A percentile compares a stretch with the other conserved stretches of the same genome.
Conservation (phyloP, 495 filamentous ascomycete species). For the Tuber umbilicatum region DNA sequence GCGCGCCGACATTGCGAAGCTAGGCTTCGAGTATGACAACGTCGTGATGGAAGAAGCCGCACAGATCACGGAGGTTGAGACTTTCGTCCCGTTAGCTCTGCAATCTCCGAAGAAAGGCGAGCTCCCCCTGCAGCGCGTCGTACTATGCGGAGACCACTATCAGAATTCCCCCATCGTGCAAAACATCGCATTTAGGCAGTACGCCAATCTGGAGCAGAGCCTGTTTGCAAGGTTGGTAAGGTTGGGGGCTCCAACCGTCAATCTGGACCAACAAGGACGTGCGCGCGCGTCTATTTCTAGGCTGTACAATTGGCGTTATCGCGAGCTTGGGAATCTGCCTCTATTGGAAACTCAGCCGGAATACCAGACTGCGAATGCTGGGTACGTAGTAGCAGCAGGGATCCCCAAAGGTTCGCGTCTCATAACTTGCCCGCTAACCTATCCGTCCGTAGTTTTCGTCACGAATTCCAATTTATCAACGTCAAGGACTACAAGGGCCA, state of each 20-base stretch:
- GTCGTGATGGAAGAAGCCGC: conserved; percentile 98
- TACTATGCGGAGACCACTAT: conserved; percentile 90
- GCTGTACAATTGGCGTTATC: conserved; percentile 91
- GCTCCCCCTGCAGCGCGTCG: conserved; percentile 72
- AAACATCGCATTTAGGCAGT: conserved; percentile 90
- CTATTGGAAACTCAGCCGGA: conserved; percentile 59
- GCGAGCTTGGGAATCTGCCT: conserved; percentile 70
- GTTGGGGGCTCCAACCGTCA: conserved; percentile 80
- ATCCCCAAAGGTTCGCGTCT: background rate
- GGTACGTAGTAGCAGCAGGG: conserved; percentile 39
- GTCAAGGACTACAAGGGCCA: conserved; percentile 87
- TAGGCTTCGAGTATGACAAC: conserved; percentile 96
- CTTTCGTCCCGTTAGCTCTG: conserved; percentile 85
- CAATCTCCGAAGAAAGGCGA: conserved; percentile 72
- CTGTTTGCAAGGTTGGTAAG: conserved; percentile 87
- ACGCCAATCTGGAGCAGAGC: conserved; percentile 91
- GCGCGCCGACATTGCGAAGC: conserved; percentile 63
- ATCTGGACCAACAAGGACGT: conserved; percentile 87
- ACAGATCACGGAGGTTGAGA: conserved; percentile 96
- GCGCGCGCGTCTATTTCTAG: conserved; percentile 77
- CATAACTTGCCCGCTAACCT: conserved; percentile 8
- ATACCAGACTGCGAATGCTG: conserved; percentile 79
- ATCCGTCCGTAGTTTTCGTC: conserved; percentile 53
- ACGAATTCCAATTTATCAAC: conserved; percentile 96
- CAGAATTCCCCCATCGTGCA: conserved; percentile 96